phyloP scores from a whole-genome alignment of 2,329 filamentous ascomycete species.

The Tolypocladium tundrense region DNA sequence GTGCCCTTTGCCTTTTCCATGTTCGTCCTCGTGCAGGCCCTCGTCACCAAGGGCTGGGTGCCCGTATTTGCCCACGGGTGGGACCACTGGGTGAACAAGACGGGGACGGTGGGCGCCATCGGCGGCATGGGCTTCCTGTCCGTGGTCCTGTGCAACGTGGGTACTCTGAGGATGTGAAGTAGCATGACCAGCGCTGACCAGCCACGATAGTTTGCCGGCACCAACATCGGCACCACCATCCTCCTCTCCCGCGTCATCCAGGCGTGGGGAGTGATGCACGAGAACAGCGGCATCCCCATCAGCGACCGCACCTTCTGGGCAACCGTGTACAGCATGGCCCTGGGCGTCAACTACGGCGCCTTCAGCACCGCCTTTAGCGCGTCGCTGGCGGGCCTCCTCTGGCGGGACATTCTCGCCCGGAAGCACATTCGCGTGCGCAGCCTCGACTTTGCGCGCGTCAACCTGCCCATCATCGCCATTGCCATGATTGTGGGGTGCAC shows the following conservation, averaged over 20 bases:
- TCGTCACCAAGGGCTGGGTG: conserved; percentile 68
- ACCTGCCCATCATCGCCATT: conserved; percentile 60
- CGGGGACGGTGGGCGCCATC: conserved; percentile 56
- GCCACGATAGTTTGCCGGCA: conserved; percentile 55
- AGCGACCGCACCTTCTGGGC: conserved; percentile 61
- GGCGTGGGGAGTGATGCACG: conserved; percentile 53
- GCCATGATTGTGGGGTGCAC: conserved; percentile 54
- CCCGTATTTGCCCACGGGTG: conserved; percentile 63
- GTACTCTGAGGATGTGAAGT: conserved; percentile 17
- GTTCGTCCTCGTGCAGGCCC: conserved; percentile 63
- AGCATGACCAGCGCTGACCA: neutral
- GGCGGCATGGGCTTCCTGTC: conserved; percentile 66
- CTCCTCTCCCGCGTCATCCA: conserved; percentile 62
- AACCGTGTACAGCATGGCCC: conserved; percentile 63
- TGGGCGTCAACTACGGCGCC: conserved; percentile 66
- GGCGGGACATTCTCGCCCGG: conserved; percentile 58
- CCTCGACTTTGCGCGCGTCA: conserved; percentile 57
- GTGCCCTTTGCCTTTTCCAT: conserved; percentile 64
- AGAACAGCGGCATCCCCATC: conserved; percentile 34
- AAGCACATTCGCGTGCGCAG: conserved; percentile 58
- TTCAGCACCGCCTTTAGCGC: conserved; percentile 65
- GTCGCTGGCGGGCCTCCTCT: conserved; percentile 60
- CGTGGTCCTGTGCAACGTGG: conserved; percentile 61
- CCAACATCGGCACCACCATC: conserved; percentile 68
- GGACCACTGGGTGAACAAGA: conserved; percentile 62